Conservation (phyloP, 495 filamentous ascomycete genomes). For the Lichenothelia convexa region DNA sequence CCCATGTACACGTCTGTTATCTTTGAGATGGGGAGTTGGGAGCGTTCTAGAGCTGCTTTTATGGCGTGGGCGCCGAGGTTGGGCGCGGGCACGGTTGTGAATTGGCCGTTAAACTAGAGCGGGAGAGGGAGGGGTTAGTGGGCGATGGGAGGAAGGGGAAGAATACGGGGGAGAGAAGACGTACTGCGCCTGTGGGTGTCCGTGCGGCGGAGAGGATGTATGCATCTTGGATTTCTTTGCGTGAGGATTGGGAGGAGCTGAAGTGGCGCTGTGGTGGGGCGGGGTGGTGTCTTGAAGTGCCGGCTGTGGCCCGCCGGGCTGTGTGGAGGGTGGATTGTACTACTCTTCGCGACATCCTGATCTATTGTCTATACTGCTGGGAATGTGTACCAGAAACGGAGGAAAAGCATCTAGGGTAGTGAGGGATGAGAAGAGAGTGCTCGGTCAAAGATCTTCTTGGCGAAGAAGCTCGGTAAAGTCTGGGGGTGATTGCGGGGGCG, state of each 20-base stretch:
- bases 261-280: conserved; percentile 42
- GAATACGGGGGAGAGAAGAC: conserved; percentile 1
- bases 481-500: no score
- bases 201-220: conserved; percentile 81
- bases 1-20: conserved; percentile 93
- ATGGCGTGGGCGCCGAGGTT: conserved; percentile 76
- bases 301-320: conserved; percentile 2
- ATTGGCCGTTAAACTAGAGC: conserved; percentile 89
- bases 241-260: conserved; percentile 37
- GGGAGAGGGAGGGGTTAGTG: conserved; percentile 1
- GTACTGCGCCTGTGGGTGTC: conserved; percentile 74
- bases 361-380: no score
- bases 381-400: no score
- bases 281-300: conserved; percentile 28
- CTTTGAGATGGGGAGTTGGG: conserved; percentile 52
- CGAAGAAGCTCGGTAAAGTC: no score
- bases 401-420: no score
- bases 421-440: no score
- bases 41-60: conserved; percentile 70
- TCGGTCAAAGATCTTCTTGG: no score
- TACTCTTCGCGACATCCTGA: no score
- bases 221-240: conserved; percentile 61
- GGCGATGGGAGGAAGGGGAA: background rate
- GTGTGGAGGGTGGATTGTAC: background rate
- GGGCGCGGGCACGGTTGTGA: conserved; percentile 63